Evolutionary conservation across 1,139 yeast species (phyloP), one percentile per base, ranked within the genome.

Genomic region (Trichomonascaceae sp.): DNA sequence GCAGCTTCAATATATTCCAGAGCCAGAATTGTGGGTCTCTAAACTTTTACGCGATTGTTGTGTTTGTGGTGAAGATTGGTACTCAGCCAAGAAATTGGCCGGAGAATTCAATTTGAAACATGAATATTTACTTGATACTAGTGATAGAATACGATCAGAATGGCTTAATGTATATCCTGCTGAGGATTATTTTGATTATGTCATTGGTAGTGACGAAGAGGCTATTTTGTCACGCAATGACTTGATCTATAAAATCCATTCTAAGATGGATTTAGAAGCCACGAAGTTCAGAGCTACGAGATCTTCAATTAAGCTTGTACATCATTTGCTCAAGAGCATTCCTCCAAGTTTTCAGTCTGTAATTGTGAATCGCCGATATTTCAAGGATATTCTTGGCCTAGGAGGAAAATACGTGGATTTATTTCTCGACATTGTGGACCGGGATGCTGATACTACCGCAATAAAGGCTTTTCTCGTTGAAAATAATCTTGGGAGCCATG

Each of bases 1-100:
- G 60, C 98, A 91, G 67, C 80, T 85, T 70, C 75, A 78, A 54
- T 87, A 77, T 65, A 78, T 81, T n/a, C 73, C 73, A 2, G 66
- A 72, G 22, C 60, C 63, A 1, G 61, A 72, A 2, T 63, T 67
- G 41, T 87, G 95, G 95, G 57, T 88, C 39, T 20, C 53, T 54
- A 3, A 74, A 70, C 64, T 60, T 74, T 55, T 63, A 41, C 22
- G 73, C 67, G 60, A 69, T 72, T 61, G 69, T 58, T 53, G 62
- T 45, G 30, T 64, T 69, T 46, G 64, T 62, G 59, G 70, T 58
- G 60, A 65, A 60, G 32, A 62, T 61, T 41, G 59, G 58, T 17
- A 30, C 2, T 57, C 58, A n/a, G 53, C 58, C 5, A 46, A 27
- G 15, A 30, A 39, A 19, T 50, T 63, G 4, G 50, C 52, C 9